phyloP scores from a whole-genome alignment of 176 grass and related monocot species.

The Eleusine coracana region DNA sequence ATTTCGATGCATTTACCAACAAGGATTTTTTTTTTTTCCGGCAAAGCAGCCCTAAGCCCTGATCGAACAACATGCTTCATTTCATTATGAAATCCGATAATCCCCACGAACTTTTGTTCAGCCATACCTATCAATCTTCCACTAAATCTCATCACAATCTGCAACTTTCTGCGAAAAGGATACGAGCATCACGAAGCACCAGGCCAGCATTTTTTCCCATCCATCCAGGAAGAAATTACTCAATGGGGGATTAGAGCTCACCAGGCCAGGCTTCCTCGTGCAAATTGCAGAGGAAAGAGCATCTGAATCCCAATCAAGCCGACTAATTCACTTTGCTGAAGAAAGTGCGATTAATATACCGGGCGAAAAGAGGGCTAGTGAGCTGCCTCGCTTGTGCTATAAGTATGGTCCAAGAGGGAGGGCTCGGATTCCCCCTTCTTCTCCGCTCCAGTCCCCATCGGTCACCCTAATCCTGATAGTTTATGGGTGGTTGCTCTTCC shows the following conservation, averaged over 20 bases:
- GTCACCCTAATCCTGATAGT: constrained; percentile 30
- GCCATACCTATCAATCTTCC: constrained; percentile 47
- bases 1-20: constrained; percentile 28
- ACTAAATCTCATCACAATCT: constrained; percentile 48
- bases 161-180: constrained; percentile 35
- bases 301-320: constrained; percentile 47
- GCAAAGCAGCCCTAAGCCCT: not conserved
- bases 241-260: not conserved
- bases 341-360: constrained; percentile 26
- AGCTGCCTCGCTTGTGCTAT: constrained; percentile 31
- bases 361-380: constrained; percentile 16
- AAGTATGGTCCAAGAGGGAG: constrained; percentile 24
- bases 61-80: constrained; percentile 11
- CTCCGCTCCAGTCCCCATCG: constrained; percentile 5
- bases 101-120: constrained; percentile 40
- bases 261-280: not conserved
- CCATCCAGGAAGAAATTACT: constrained; percentile 37
- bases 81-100: constrained; percentile 53
- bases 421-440: constrained; percentile 43
- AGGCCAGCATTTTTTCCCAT: constrained; percentile 24
- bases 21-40: constrained; percentile 35
- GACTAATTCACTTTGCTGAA: constrained; percentile 32
- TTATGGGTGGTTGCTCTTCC: constrained; percentile 39
- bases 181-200: constrained; percentile 38
- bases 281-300: constrained; percentile 36